Evolutionary conservation across 2,329 filamentous ascomycete species (phyloP).

Genomic region (Penicillium sp.): DNA sequence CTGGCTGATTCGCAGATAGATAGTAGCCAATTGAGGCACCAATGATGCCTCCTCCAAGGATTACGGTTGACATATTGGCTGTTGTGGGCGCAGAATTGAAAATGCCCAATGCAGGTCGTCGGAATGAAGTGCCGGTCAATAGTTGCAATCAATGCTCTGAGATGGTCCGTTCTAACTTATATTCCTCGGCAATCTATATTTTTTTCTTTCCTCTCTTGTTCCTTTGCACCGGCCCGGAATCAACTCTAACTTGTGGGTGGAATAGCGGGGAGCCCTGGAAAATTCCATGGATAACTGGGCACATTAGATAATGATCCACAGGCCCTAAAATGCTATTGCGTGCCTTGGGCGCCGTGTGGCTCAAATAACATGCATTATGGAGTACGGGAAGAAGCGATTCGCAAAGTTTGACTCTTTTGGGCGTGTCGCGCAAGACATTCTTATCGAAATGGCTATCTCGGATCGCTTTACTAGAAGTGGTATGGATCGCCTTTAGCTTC

Average conservation of each 20-base stretch:
- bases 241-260: not conserved
- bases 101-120: not conserved
- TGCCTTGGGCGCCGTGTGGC: not conserved
- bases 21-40: slow-evolving; percentile 72
- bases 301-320: not conserved
- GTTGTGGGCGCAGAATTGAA: not conserved
- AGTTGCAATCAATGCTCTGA: not conserved
- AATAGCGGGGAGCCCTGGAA: not conserved
- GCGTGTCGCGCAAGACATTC: not conserved
- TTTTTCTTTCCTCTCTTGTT: not conserved
- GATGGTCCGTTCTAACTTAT: not conserved
- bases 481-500: not conserved
- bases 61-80: slow-evolving; percentile 55
- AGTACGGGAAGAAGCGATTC: not conserved
- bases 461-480: not conserved
- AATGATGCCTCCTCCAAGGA: slow-evolving; percentile 69
- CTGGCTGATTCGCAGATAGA: slow-evolving; percentile 50
- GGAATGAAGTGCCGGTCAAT: not conserved
- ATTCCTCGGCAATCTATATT: not conserved
- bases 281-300: not conserved
- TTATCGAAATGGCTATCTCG: not conserved
- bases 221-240: not conserved
- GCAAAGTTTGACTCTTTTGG: not conserved
- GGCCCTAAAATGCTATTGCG: not conserved
- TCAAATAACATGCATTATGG: not conserved